phyloP scores from a whole-genome alignment of 208 protist genomes.

The Trypanosoma congolense region DNA sequence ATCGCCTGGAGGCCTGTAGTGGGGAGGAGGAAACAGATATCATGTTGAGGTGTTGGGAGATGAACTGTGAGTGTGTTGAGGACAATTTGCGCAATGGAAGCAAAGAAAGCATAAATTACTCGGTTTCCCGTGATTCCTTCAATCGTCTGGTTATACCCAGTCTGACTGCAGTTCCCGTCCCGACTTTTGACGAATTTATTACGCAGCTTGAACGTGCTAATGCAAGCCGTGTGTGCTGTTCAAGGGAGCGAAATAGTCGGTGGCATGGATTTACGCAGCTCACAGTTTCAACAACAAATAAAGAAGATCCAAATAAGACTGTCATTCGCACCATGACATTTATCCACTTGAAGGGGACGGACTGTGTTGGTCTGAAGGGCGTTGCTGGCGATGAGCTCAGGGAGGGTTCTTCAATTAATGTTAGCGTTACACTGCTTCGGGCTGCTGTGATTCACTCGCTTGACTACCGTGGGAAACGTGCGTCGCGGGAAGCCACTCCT shows the following conservation, averaged over 20 bases:
- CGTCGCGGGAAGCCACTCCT: constrained; percentile 26
- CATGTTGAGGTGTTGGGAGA: constrained; percentile 81
- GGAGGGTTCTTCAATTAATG: constrained; percentile 71
- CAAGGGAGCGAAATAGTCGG: constrained; percentile 41
- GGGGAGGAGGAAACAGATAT: constrained; percentile 53
- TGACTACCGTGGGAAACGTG: constrained; percentile 59
- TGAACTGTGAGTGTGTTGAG: constrained; percentile 68
- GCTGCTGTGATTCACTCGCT: constrained; percentile 82
- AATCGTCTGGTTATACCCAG: constrained; percentile 66
- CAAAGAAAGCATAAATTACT: constrained; percentile 20
- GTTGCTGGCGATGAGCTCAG: constrained; percentile 39
- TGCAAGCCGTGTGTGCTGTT: constrained; percentile 39
- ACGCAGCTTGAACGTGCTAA: constrained; percentile 57
- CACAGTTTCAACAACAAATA: constrained; percentile 66
- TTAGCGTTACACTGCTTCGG: constrained; percentile 75
- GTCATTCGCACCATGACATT: constrained; percentile 79
- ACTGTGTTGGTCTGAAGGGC: constrained; percentile 68
- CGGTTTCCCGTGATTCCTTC: constrained; percentile 64
- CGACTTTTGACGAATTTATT: constrained; percentile 65
- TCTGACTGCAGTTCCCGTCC: constrained; percentile 53
- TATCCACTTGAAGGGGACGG: constrained; percentile 83
- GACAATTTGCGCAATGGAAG: constrained; percentile 58
- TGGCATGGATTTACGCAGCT: constrained; percentile 89
- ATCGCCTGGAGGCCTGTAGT: constrained; percentile 44
- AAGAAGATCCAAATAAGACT: constrained; percentile 41